Conservation (phyloP, 2,329 filamentous ascomycete genomes). For the Davidsoniella eucalypti region DNA sequence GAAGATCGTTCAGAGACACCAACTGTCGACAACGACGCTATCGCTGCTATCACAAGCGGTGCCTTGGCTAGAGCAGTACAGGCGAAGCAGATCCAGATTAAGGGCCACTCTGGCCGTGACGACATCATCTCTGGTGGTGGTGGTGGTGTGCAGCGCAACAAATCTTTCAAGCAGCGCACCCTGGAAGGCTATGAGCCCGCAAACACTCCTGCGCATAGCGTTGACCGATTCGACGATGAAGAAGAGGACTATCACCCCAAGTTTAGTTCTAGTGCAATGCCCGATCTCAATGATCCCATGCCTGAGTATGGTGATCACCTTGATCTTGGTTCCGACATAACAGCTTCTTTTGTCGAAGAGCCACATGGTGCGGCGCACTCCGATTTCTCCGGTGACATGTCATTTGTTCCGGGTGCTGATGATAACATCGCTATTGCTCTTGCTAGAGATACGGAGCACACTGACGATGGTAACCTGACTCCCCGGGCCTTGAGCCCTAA, state of each 20-base stretch:
- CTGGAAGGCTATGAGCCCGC: conserved; percentile 37
- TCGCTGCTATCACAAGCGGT: conserved; percentile 37
- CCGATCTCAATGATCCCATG: conserved; percentile 52
- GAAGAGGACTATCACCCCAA: conserved; percentile 22
- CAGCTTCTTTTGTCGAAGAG: conserved; percentile 63
- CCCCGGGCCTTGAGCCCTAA: conserved; percentile 21
- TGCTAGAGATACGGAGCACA: neutral
- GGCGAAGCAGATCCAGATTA: conserved; percentile 23
- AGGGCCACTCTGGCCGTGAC: conserved; percentile 18
- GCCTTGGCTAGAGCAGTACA: conserved; percentile 37
- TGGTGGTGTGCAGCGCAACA: conserved; percentile 40
- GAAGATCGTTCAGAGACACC: conserved; percentile 26
- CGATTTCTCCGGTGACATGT: conserved; percentile 2
- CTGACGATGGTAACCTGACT: conserved; percentile 28
- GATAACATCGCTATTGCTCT: conserved; percentile 10
- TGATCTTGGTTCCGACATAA: conserved; percentile 55
- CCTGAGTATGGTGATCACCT: conserved; percentile 57
- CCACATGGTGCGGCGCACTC: neutral
- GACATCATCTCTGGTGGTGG: conserved; percentile 14
- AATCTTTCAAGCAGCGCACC: conserved; percentile 50
- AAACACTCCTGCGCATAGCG: conserved; percentile 40
- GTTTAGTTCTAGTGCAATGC: conserved; percentile 54
- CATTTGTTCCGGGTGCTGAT: conserved; percentile 10
- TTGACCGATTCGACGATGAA: conserved; percentile 39
- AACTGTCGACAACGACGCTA: conserved; percentile 26